phyloP scores from a whole-genome alignment of 2,329 filamentous ascomycete genomes.

The Fusarium tricinctum region DNA sequence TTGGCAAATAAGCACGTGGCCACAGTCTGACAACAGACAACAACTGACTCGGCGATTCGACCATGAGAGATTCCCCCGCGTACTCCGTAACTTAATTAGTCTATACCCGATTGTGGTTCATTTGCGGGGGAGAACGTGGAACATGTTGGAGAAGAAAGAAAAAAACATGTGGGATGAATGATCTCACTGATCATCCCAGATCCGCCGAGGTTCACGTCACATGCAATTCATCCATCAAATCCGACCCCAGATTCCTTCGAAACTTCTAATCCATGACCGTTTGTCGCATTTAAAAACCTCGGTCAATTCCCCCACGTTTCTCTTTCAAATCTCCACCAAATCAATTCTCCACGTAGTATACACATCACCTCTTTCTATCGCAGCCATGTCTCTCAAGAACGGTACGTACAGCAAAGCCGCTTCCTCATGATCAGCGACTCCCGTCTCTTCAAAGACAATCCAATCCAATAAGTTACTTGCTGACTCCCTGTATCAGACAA shows the following conservation, averaged over 20 bases:
- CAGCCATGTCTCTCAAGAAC: constrained; percentile 80
- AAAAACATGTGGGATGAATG: constrained; percentile 33
- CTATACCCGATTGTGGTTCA: constrained; percentile 10
- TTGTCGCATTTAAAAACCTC: constrained; percentile 43
- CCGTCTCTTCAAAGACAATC: neutral
- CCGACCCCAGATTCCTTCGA: constrained; percentile 18
- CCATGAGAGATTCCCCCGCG: constrained; percentile 18
- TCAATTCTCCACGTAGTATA: neutral
- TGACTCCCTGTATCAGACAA: constrained; percentile 65
- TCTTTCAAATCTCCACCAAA: constrained; percentile 5
- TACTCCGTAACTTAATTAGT: too few species aligned
- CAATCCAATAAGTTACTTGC: constrained; percentile 1
- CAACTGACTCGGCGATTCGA: constrained; percentile 32
- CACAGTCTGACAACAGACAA: constrained; percentile 14
- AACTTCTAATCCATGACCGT: constrained; percentile 24
- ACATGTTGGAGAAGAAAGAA: neutral
- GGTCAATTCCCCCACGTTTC: constrained; percentile 37
- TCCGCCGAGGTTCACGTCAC: constrained; percentile 40
- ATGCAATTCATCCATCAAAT: constrained; percentile 28
- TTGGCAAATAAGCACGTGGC: constrained; percentile 37
- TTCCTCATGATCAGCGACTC: neutral
- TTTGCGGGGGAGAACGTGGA: constrained; percentile 24
- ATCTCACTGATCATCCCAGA: constrained; percentile 24
- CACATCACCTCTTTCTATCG: neutral
- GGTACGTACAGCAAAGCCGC: constrained; percentile 62